Percentiles rank a stretch among this genome's conserved stretches.
Evolutionary conservation across 371 early-diverging fungal genomes (phyloP).

Genomic region (Mucor irregularis): DNA sequence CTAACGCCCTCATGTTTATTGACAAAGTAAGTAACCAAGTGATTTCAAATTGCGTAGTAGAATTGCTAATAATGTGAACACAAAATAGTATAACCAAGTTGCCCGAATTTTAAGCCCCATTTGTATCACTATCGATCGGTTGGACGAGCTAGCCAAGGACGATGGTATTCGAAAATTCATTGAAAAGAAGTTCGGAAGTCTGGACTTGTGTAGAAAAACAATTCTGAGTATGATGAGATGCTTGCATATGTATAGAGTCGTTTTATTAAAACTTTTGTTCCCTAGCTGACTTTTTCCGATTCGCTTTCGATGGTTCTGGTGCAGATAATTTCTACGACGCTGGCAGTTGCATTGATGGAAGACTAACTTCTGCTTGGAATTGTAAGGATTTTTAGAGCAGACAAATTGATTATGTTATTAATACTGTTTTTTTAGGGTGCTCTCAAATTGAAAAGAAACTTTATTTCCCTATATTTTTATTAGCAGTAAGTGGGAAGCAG

Average conservation of each 20-base stretch:
- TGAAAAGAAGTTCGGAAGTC: conserved; percentile 67
- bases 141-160: conserved; percentile 65
- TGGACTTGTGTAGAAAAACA: conserved; percentile 60
- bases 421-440: conserved; percentile 59
- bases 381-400: conserved; percentile 62
- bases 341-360: conserved; percentile 96
- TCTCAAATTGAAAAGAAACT: conserved; percentile 90
- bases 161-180: conserved; percentile 65
- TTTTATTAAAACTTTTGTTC: not conserved
- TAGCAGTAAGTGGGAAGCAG: conserved; percentile 65
- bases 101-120: conserved; percentile 91
- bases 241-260: not conserved
- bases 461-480: conserved; percentile 88
- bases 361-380: conserved; percentile 94
- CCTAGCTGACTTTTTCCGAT: conserved; percentile 87
- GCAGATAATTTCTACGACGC: conserved; percentile 95
- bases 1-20: conserved; percentile 94
- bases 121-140: conserved; percentile 68
- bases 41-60: no score
- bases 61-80: no score
- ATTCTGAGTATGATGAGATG: conserved; percentile 54
- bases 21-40: conserved; percentile 64
- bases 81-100: conserved; percentile 88
- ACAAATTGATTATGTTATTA: no score
- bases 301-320: conserved; percentile 96